Base-by-base conservation (phyloP, 148 eudicot species). In the Rhododendron vialii region DNA sequence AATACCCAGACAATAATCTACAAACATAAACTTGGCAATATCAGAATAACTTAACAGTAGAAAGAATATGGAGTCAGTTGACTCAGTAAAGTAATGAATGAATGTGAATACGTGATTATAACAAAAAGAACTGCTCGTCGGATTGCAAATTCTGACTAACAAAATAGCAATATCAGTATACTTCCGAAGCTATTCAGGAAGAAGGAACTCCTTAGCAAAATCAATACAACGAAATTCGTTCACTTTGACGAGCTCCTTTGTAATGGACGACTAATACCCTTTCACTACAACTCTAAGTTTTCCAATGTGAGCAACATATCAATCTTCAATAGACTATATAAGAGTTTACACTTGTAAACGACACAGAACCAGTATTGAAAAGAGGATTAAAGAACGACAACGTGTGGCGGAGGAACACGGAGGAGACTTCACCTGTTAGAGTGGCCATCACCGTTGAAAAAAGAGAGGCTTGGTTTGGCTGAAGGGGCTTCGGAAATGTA, bases 401-500 rank as follows among this genome's bases (percentile, higher is more conserved):
- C 57, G 50, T 5, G 82, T 38, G 45, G 80, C 51, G 2, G 80
- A 24, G 50, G 80, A 77, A 77, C 30, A 22, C 53, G 14, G 51
- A 77, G 50, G 80, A 77, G 50, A 63, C 51, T 63, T 82, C 38
- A 83, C 85, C 85, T 65, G 75, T 83, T 26, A 65, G 10, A 20
- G 78, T 45, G n/a, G 41, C 26, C 77, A 45, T 67, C 55, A 17
- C 12, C 24, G 55, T 67, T 83, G 85, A 83, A 57, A 50, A 45
- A 45, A 43, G 55, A 6, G 57, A 43, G 17, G 77, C 51, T 65
- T 28, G 38, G 57, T 14, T n/a, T 67, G 14, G 50, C 77, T 67
- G 85, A 43, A 41, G 65, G 43, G 38, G 84, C 53, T 65, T 43
- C 33, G 78, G 35, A 65, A 67, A 45, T 14, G 55, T 30, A 14